A percentile compares a stretch with the other conserved stretches of the same genome.
phyloP scores from a whole-genome alignment of 2,329 filamentous ascomycete species.

The Ophiostoma sp. region DNA sequence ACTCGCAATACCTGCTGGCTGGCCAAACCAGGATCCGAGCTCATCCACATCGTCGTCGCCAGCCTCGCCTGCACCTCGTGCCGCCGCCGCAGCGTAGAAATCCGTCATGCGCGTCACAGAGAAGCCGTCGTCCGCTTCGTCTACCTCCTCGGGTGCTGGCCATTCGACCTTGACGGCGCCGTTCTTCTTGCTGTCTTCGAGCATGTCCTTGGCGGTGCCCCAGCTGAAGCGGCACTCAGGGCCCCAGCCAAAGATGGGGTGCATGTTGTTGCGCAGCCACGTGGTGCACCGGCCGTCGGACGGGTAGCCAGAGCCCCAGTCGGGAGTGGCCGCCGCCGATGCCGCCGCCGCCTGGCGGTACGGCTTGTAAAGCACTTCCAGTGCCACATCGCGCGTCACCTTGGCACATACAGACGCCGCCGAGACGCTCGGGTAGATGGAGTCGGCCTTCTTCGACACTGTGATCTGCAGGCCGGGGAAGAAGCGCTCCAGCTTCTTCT shows the following conservation, averaged over 20 bases:
- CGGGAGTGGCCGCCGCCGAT: constrained; percentile 25
- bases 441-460: constrained; percentile 88
- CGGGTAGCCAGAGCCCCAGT: constrained; percentile 92
- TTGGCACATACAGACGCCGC: constrained; percentile 94
- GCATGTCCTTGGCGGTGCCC: constrained; percentile 89
- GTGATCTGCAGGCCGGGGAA: constrained; percentile 74
- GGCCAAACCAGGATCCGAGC: constrained; percentile 77
- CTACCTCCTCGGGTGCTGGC: constrained; percentile 47
- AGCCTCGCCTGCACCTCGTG: constrained; percentile 38
- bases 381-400: constrained; percentile 84
- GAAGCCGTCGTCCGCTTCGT: constrained; percentile 54
- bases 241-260: constrained; percentile 93
- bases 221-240: constrained; percentile 90
- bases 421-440: constrained; percentile 84
- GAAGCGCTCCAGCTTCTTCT: constrained; percentile 73
- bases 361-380: constrained; percentile 67
- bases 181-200: constrained; percentile 52
- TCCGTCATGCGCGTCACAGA: constrained; percentile 67
- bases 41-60: constrained; percentile 54
- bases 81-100: constrained; percentile 52
- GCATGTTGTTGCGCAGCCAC: constrained; percentile 84
- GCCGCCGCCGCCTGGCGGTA: constrained; percentile 32
- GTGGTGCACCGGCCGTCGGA: constrained; percentile 72
- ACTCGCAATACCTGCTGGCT: constrained; percentile 60
- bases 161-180: constrained; percentile 71